phyloP scores from a whole-genome alignment of 2,329 filamentous ascomycete species.

The Talaromyces marneffei region DNA sequence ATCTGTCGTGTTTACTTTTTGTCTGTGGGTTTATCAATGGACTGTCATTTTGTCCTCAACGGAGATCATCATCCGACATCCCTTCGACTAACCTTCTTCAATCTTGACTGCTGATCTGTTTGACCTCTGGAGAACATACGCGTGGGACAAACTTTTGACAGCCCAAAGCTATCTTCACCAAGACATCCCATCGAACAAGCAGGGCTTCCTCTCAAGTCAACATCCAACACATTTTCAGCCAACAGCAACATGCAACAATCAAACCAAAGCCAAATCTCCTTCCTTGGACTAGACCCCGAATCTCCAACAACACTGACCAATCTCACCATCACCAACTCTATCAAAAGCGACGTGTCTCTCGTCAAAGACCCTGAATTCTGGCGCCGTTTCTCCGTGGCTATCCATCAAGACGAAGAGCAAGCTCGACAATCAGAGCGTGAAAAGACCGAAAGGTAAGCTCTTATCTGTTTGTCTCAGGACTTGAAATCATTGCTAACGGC shows the following conservation, averaged over 20 bases:
- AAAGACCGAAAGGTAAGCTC: slow-evolving; percentile 16
- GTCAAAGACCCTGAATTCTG: slow-evolving; percentile 55
- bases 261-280: neutral
- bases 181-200: neutral
- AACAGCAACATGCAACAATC: slow-evolving; percentile 8
- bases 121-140: neutral
- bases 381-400: slow-evolving; percentile 54
- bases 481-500: neutral
- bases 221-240: neutral
- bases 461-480: neutral
- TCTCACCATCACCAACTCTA: slow-evolving; percentile 8
- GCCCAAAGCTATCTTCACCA: neutral
- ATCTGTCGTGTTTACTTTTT: neutral
- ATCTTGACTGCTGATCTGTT: neutral
- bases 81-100: neutral
- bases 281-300: slow-evolving; percentile 4
- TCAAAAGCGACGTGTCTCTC: slow-evolving; percentile 14
- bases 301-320: slow-evolving; percentile 13
- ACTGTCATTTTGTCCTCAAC: neutral
- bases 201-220: neutral
- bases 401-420: slow-evolving; percentile 50
- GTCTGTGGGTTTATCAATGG: neutral
- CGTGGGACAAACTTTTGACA: neutral
- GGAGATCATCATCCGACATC: neutral
- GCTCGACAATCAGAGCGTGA: slow-evolving; percentile 16